A percentile compares a stretch with the other conserved stretches of the same genome.
These are phyloP conservation scores for Petrea volubilis DNA, from an alignment of 257 asterid genomes.

Conservation along the genomic window DNA sequence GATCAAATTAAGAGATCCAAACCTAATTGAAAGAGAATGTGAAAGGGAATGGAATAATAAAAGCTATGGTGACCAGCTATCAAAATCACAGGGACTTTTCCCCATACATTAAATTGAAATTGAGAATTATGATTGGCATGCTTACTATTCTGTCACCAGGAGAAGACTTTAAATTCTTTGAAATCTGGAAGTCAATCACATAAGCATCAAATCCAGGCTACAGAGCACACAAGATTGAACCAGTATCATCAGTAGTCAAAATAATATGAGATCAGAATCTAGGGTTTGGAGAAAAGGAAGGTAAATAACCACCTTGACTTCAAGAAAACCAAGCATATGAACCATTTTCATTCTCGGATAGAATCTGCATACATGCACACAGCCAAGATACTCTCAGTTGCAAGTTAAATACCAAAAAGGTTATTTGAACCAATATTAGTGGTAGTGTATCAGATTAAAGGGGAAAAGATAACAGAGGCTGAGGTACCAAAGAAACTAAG, in stretches of 20 bases:
- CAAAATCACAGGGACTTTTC: conserved; percentile 10
- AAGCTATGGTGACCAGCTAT: neutral
- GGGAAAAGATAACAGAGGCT: neutral
- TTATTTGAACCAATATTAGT: neutral
- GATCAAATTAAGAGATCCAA: neutral
- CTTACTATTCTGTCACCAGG: conserved; percentile 70
- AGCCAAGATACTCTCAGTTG: conserved; percentile 31
- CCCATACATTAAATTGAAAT: conserved; percentile 18
- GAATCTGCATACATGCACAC: conserved; percentile 53
- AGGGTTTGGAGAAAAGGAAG: conserved; percentile 16
- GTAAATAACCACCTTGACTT: conserved; percentile 60
- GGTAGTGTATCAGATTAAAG: neutral
- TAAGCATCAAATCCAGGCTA: conserved; percentile 91
- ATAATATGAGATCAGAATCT: conserved; percentile 19
- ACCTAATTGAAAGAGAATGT: neutral
- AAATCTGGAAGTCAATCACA: conserved; percentile 69
- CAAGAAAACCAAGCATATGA: conserved; percentile 56
- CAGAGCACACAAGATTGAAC: conserved; percentile 26
- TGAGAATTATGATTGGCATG: conserved; percentile 24
- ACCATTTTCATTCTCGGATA: conserved; percentile 83
- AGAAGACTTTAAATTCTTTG: conserved; percentile 47
- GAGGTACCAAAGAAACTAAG: neutral
- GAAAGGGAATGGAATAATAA: conserved; percentile 8
- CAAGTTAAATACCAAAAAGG: conserved; percentile 11
- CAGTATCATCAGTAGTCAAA: conserved; percentile 22